A percentile compares a stretch with the other conserved stretches of the same genome.
Evolutionary conservation across 163 green algal species (phyloP).

Genomic region (Prototheca cutis): DNA sequence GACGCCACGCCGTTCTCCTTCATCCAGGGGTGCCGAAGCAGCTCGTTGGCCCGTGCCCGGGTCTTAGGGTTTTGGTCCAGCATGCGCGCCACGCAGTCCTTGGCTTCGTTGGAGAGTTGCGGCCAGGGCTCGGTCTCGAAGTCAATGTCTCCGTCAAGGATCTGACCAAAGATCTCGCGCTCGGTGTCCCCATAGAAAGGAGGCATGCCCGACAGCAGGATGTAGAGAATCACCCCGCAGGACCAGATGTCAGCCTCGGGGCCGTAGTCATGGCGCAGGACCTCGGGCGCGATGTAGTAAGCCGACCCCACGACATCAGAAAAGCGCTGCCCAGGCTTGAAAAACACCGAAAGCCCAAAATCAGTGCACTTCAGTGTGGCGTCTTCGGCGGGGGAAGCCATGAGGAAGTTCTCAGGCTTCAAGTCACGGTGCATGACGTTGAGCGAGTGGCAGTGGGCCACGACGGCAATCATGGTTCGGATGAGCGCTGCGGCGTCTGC

Average conservation of each 20-base stretch:
- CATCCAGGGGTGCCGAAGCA: slow-evolving; percentile 90
- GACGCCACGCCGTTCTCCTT: slow-evolving; percentile 75
- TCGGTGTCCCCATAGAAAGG: slow-evolving; percentile 95
- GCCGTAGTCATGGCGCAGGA: slow-evolving; percentile 65
- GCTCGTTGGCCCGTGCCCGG: slow-evolving; percentile 73
- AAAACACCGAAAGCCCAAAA: slow-evolving; percentile 79
- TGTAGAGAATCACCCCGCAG: slow-evolving; percentile 97
- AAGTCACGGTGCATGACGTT: slow-evolving; percentile 81
- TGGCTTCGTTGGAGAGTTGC: slow-evolving; percentile 71
- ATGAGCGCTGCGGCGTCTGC: slow-evolving; percentile 68
- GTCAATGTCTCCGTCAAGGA: slow-evolving; percentile 81
- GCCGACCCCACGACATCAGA: no score
- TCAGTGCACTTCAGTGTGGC: slow-evolving; percentile 71
- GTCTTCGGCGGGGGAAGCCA: slow-evolving; percentile 27
- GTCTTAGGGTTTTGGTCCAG: slow-evolving; percentile 62
- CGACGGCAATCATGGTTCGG: slow-evolving; percentile 72
- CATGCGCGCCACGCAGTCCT: slow-evolving; percentile 87
- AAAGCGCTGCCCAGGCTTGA: no score
- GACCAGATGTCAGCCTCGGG: slow-evolving; percentile 91
- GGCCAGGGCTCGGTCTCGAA: slow-evolving; percentile 86
- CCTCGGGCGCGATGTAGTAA: slow-evolving; percentile 97
- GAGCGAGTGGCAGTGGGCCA: slow-evolving; percentile 84
- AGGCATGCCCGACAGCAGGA: slow-evolving; percentile 88
- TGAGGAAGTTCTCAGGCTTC: slow-evolving; percentile 79
- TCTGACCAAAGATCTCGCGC: slow-evolving; percentile 85